Conservation (phyloP, 176 grass and related monocot genomes). For the Saccharum spontaneum region DNA sequence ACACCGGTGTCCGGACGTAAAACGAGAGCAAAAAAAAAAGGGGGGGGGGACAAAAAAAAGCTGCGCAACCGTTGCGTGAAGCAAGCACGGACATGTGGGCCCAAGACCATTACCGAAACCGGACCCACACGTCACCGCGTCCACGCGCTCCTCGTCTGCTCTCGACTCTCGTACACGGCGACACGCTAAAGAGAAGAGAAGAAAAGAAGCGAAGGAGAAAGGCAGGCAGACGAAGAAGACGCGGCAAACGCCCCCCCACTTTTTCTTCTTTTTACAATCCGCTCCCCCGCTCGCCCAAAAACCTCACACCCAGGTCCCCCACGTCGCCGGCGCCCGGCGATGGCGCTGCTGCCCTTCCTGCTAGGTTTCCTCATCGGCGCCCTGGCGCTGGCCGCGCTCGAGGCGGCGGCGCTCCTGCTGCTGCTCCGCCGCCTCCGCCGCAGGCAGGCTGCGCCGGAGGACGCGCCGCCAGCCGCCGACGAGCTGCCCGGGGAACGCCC, state of each 20-base stretch:
- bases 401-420: conserved; percentile 46
- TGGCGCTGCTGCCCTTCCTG: conserved; percentile 60
- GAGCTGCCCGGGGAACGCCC: conserved; percentile 60
- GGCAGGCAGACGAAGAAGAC: neutral
- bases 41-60: neutral
- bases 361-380: conserved; percentile 63
- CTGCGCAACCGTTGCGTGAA: neutral
- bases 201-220: neutral
- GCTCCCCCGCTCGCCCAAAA: neutral
- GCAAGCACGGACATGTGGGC: neutral
- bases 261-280: conserved; percentile 21
- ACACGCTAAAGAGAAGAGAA: neutral
- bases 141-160: neutral
- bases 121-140: conserved; percentile 15
- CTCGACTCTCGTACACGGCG: neutral
- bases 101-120: neutral
- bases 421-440: conserved; percentile 48
- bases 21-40: neutral
- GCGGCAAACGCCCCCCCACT: conserved; percentile 21
- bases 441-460: neutral
- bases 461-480: neutral
- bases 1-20: too few relatives aligned
- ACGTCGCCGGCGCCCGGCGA: neutral
- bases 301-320: neutral
- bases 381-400: conserved; percentile 46